Conservation (phyloP, 2,329 filamentous ascomycete species). For the Amylocarpus encephaloides region DNA sequence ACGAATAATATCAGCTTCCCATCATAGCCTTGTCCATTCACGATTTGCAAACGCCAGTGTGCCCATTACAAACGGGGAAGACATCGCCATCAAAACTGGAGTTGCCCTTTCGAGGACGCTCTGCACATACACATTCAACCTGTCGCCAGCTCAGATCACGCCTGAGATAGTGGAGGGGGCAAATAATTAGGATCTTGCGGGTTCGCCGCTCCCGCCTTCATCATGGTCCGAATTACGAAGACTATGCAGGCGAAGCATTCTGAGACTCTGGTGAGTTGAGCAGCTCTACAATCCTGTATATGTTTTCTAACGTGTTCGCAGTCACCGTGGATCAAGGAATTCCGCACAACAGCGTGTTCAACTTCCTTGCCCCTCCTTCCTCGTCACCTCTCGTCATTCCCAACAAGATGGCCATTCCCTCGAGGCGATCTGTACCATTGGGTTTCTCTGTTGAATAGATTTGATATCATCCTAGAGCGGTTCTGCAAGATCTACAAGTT, state of each 20-base stretch:
- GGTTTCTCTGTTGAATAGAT: slow-evolving; percentile 90
- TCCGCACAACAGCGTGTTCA: slow-evolving; percentile 64
- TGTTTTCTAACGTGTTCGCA: slow-evolving; percentile 35
- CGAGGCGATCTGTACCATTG: slow-evolving; percentile 96
- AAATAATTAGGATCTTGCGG: slow-evolving; percentile 37
- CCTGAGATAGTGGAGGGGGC: slow-evolving; percentile 47
- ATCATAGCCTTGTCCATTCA: slow-evolving; percentile 3
- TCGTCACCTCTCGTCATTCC: slow-evolving; percentile 70
- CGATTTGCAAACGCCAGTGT: slow-evolving; percentile 3
- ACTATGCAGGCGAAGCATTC: slow-evolving; percentile 60
- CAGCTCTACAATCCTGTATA: not conserved
- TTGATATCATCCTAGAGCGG: slow-evolving; percentile 79
- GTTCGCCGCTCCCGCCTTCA: slow-evolving; percentile 52
- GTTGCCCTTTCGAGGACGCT: slow-evolving; percentile 33
- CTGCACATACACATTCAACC: slow-evolving; percentile 26
- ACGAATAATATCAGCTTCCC: not conserved
- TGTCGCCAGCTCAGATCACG: slow-evolving; percentile 23
- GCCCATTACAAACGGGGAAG: slow-evolving; percentile 11
- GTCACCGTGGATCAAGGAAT: slow-evolving; percentile 83
- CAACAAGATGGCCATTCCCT: slow-evolving; percentile 88
- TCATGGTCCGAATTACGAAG: slow-evolving; percentile 65
- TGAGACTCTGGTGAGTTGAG: slow-evolving; percentile 54
- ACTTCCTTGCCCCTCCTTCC: slow-evolving; percentile 71
- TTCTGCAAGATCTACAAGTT: slow-evolving; percentile 78
- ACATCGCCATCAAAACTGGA: slow-evolving; percentile 18